A percentile compares a stretch with the other conserved stretches of the same genome.
phyloP scores from a whole-genome alignment of 1,284 basidiomycete genomes.

The Cryptococcus sp. region DNA sequence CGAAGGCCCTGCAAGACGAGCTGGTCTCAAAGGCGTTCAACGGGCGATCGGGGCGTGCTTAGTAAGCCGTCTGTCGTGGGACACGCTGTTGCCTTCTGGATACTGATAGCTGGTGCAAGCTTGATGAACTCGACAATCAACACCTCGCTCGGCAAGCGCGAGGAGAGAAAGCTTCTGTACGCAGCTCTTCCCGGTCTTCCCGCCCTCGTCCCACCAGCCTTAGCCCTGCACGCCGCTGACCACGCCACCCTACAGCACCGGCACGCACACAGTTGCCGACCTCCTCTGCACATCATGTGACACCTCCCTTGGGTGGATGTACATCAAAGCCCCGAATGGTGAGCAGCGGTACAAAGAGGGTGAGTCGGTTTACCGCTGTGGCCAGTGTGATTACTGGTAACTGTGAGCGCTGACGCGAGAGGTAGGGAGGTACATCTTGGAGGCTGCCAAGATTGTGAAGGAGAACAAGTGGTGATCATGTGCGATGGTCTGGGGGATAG shows the following conservation, averaged over 20 bases:
- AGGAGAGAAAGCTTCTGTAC: constrained; percentile 46
- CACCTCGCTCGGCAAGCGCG: constrained; percentile 42
- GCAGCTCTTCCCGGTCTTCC: constrained; percentile 6
- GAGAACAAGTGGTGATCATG: constrained; percentile 50
- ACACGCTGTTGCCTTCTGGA: background rate
- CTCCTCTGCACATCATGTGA: constrained; percentile 43
- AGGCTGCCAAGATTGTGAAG: constrained; percentile 52
- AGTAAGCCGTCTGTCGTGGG: constrained; percentile 28
- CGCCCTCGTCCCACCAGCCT: too few species aligned
- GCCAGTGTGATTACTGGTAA: too few species aligned
- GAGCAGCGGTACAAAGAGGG: constrained; percentile 51
- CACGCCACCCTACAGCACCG: constrained; percentile 34
- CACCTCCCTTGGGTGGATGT: constrained; percentile 47
- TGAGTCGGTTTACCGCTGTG: constrained; percentile 11
- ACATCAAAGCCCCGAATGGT: constrained; percentile 44
- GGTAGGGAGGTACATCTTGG: constrained; percentile 46
- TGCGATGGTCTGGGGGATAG: too few species aligned
- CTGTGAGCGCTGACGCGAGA: background rate
- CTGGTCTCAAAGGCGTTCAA: constrained; percentile 49
- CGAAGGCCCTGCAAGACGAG: constrained; percentile 48
- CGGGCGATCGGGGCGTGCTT: constrained; percentile 46
- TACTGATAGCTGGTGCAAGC: constrained; percentile 18
- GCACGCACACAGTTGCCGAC: constrained; percentile 48
- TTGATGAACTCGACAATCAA: constrained; percentile 50
- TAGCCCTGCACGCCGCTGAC: background rate